Conservation (phyloP, 140 eudicot genomes). For the Ambrosia hybrid region DNA sequence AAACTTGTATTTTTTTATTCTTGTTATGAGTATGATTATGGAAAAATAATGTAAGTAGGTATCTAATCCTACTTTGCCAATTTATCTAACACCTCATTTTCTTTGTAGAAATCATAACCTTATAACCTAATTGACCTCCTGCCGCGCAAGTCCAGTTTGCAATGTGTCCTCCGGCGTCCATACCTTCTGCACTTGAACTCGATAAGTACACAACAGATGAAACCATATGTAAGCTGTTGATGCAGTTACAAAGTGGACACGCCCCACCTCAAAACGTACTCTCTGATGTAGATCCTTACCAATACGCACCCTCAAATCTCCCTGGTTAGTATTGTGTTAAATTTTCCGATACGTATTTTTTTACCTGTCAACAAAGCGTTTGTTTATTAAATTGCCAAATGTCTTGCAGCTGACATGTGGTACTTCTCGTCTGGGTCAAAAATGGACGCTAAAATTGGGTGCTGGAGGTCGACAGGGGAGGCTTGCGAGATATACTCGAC, state of each 20-base stretch:
- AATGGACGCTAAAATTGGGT: slow-evolving; percentile 44
- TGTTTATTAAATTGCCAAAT: slow-evolving; percentile 16
- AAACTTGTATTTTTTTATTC: background rate
- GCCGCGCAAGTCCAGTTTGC: slow-evolving; percentile 6
- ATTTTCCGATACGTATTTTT: background rate
- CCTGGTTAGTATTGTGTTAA: slow-evolving; percentile 49
- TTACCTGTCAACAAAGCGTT: background rate
- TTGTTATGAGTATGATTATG: background rate
- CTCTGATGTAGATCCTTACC: slow-evolving; percentile 56
- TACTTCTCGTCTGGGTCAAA: slow-evolving; percentile 38
- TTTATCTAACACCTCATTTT: slow-evolving; percentile 12
- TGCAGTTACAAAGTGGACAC: slow-evolving; percentile 29
- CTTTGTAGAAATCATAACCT: slow-evolving; percentile 18
- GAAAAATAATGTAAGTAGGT: background rate
- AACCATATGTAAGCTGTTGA: slow-evolving; percentile 30
- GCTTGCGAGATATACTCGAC: slow-evolving; percentile 48
- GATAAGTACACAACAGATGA: slow-evolving; percentile 41
- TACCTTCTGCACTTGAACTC: slow-evolving; percentile 30
- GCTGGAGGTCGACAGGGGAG: slow-evolving; percentile 62
- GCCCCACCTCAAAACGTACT: slow-evolving; percentile 47
- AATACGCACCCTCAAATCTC: slow-evolving; percentile 48
- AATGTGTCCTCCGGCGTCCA: slow-evolving; percentile 63
- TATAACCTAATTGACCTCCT: background rate
- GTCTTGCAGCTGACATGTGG: slow-evolving; percentile 53
- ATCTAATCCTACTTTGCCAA: background rate